Evolutionary conservation across 805 yeast species (phyloP), one percentile per base, ranked within the genome.

Genomic region (Debaryomyces prosopidis): DNA sequence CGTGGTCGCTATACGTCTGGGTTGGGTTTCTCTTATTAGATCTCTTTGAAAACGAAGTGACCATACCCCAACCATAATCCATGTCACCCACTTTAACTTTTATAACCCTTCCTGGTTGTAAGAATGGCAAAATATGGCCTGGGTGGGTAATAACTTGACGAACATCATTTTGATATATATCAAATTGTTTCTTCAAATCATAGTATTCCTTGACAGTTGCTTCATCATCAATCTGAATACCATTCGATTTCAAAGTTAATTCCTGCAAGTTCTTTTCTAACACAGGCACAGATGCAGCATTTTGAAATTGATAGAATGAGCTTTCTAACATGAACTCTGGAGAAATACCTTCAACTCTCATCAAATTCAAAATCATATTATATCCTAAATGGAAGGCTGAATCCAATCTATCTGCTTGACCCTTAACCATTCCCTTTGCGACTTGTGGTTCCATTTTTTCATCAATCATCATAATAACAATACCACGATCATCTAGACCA

Each of bases 391-490:
- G 99, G 79, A 94, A 94, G 0, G 99, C 98, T 16, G 98, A 92
- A 61, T 94, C 98, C 47, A 94, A 77, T 55, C 99, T 77, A 69
- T 94, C 99, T 27, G 99, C 97, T 61, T 90, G 96, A 62, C 99
- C 99, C 66, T 92, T 92, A 17, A 94, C 99, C 99, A 94, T 94
- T 1, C 98, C 97, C 63, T 94, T 94, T 16, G 99, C 99, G 36
- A 94, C 97, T 58, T 91, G 95, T 3, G 99, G 99, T 65, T 94
- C 99, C 99, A 94, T 94, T 61, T 94, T 94, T 64, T 94, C 98
- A 64, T 94, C 98, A 65, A 94, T 90, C 99, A 94, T 94, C 94
- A 94, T 88, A 54, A 94, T 94, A 40, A 94, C 99, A 66, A 94
- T 90, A 71, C 99, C 99, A 66, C 99, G 86, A 65, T 94, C 99